Conservation (phyloP, 768 basidiomycete species). For the Clavaria fumosa region DNA sequence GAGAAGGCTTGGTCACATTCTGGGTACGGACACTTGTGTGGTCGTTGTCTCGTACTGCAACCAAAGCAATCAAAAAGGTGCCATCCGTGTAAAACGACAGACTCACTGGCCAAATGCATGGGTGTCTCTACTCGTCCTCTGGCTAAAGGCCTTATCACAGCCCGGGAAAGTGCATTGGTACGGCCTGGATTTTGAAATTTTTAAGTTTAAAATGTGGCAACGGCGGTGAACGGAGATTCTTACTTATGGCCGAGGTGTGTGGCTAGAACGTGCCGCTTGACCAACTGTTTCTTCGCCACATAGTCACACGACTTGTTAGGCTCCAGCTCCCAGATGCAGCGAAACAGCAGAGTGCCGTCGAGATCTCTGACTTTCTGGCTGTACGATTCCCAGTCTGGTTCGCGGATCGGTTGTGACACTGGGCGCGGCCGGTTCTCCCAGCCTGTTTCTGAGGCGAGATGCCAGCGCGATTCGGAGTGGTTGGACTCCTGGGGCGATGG, state of each 20-base stretch:
- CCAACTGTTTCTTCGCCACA: slow-evolving; percentile 25
- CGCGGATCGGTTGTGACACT: too few species aligned
- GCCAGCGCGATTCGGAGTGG: too few species aligned
- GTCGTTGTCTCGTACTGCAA: too few species aligned
- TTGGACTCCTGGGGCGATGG: too few species aligned
- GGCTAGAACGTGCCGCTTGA: slow-evolving; percentile 53
- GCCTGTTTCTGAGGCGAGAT: too few species aligned
- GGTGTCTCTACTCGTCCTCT: slow-evolving; percentile 43
- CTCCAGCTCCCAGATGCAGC: neutral
- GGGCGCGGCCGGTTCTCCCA: too few species aligned
- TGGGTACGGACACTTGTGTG: slow-evolving; percentile 37
- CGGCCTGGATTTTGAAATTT: slow-evolving; percentile 30
- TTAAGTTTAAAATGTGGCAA: too few species aligned
- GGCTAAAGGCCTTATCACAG: slow-evolving; percentile 39
- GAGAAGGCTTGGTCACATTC: slow-evolving; percentile 39
- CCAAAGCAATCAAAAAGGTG: too few species aligned
- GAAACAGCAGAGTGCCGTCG: neutral
- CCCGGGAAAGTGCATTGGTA: slow-evolving; percentile 35
- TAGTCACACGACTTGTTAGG: neutral
- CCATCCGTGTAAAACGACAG: too few species aligned
- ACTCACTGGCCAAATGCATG: slow-evolving; percentile 39
- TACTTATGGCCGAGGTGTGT: slow-evolving; percentile 48
- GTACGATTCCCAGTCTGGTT: neutral
- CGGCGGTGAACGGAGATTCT: too few species aligned
- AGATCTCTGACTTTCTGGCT: neutral